Conservation (phyloP, 169 alveolate species). For the Plasmodium blacklocki region DNA sequence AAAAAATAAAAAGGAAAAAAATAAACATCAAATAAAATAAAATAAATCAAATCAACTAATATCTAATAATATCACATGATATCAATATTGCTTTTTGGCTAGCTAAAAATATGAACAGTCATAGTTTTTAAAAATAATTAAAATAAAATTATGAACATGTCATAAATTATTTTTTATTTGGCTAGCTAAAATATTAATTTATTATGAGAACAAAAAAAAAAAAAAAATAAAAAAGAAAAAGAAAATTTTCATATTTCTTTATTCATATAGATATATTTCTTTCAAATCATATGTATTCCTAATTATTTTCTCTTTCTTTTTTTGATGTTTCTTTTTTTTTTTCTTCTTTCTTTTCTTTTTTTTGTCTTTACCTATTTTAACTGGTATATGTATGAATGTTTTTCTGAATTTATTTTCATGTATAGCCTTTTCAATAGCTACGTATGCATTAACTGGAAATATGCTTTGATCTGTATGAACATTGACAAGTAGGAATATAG, state of each 20-base stretch:
- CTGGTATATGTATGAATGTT: conserved; percentile 94
- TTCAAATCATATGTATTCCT: no score
- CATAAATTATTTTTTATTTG: no score
- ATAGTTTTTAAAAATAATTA: no score
- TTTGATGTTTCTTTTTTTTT: conserved; percentile 2
- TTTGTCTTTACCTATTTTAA: conserved; percentile 88
- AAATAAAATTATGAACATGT: no score
- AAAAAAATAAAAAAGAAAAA: background rate
- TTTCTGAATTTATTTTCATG: conserved; percentile 93
- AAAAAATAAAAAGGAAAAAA: background rate
- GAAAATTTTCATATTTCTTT: background rate
- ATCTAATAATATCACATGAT: no score
- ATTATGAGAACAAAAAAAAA: background rate
- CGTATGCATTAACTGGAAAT: conserved; percentile 96
- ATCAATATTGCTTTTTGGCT: no score
- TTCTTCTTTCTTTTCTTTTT: conserved; percentile 16
- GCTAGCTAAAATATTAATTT: no score
- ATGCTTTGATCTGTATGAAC: conserved; percentile 83
- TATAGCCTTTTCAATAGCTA: conserved; percentile 95
- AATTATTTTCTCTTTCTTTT: background rate
- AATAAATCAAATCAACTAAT: no score
- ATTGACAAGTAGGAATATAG: conserved; percentile 95
- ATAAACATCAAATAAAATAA: no score
- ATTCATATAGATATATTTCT: no score
- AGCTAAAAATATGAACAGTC: no score